Conservation (phyloP, 345 rosid species). For the Hirschfeldia incana region DNA sequence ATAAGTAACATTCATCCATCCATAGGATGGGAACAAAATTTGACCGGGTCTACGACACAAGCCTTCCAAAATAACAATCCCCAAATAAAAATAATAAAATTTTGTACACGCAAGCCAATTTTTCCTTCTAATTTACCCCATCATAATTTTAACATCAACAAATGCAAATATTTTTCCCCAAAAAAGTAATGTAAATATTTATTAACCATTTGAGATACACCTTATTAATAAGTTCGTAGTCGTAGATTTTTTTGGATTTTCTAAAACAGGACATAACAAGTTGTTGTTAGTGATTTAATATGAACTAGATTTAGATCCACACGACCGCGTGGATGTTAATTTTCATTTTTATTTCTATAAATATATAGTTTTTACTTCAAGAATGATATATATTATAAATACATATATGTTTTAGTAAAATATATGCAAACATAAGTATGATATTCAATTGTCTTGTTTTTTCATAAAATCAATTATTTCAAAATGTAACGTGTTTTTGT, state of each 20-base stretch:
- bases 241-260: not conserved
- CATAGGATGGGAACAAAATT: not conserved
- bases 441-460: too few relatives aligned
- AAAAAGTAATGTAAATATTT: too few relatives aligned
- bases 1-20: not conserved
- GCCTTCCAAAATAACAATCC: not conserved
- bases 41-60: not conserved
- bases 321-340: too few relatives aligned
- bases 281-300: not conserved
- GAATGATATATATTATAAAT: too few relatives aligned
- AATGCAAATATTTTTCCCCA: not conserved
- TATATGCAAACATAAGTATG: too few relatives aligned
- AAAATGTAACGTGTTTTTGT: too few relatives aligned
- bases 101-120: not conserved
- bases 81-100: not conserved
- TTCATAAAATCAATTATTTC: too few relatives aligned
- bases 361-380: too few relatives aligned
- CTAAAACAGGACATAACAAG: not conserved
- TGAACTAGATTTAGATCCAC: not conserved
- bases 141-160: not conserved
- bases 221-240: not conserved
- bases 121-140: not conserved
- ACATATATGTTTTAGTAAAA: too few relatives aligned
- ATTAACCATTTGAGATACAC: not conserved
- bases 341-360: too few relatives aligned